Percentiles rank a stretch among this genome's conserved stretches.
Evolutionary conservation across 1,284 basidiomycete species (phyloP).

Genomic region (Cryptococcus floricola): DNA sequence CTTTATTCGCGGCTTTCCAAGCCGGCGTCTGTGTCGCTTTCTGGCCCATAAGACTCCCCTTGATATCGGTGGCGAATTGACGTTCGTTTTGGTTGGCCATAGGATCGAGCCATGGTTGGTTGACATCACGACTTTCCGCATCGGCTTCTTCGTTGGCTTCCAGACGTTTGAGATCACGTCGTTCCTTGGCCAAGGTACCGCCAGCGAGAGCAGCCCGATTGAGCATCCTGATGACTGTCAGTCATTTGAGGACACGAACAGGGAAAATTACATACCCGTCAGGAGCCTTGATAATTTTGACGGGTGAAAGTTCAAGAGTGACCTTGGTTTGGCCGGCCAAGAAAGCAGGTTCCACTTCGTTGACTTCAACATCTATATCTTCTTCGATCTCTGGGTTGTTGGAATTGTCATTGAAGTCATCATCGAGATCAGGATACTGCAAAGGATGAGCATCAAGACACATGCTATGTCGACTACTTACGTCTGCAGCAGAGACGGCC

Average conservation of each 20-base stretch:
- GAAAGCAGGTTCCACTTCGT: constrained; percentile 96
- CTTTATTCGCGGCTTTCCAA: constrained; percentile 96
- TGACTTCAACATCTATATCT: constrained; percentile 94
- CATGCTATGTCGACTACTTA: constrained; percentile 7
- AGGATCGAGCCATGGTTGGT: constrained; percentile 94
- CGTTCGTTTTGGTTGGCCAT: constrained; percentile 86
- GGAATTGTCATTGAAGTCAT: constrained; percentile 74
- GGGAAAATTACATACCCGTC: constrained; percentile 57
- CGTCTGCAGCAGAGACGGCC: constrained; percentile 79
- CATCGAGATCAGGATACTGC: constrained; percentile 86
- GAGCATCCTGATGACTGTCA: constrained; percentile 58
- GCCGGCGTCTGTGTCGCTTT: constrained; percentile 70
- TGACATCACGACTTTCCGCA: constrained; percentile 87
- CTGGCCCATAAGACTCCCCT: constrained; percentile 75
- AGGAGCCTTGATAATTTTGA: constrained; percentile 93
- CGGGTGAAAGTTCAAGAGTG: constrained; percentile 90
- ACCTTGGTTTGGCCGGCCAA: constrained; percentile 92
- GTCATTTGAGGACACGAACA: background rate
- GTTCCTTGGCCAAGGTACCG: constrained; percentile 88
- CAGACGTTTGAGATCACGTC: constrained; percentile 87
- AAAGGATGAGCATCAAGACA: background rate
- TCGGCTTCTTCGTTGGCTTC: constrained; percentile 93
- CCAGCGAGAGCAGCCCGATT: constrained; percentile 94
- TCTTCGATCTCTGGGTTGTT: constrained; percentile 85
- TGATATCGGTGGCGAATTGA: constrained; percentile 88